These are phyloP conservation scores for Mycogone perniciosa DNA, from an alignment of 2,329 filamentous ascomycete species.

Conservation along the genomic window DNA sequence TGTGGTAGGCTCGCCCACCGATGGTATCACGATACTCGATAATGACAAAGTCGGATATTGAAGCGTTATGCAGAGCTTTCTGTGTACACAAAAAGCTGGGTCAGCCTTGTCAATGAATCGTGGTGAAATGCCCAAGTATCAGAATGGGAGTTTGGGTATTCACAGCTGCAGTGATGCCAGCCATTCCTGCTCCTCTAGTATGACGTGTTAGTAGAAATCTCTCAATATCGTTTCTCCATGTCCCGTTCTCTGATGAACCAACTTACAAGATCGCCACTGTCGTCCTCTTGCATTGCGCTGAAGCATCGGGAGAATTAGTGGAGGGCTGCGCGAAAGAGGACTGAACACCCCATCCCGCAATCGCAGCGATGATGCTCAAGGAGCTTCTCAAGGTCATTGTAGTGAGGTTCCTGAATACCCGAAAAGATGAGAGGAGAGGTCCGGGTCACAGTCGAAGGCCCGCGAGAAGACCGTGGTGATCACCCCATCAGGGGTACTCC, in stretches of 20 bases:
- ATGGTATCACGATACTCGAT: constrained; percentile 57
- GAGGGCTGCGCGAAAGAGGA: too few relatives aligned
- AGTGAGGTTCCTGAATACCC: too few relatives aligned
- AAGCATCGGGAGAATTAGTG: too few relatives aligned
- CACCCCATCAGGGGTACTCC: too few relatives aligned
- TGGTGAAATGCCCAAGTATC: too few relatives aligned
- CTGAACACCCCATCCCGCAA: too few relatives aligned
- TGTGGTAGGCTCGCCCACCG: constrained; percentile 55
- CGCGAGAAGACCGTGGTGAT: too few relatives aligned
- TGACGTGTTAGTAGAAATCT: background rate
- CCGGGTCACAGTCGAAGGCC: too few relatives aligned
- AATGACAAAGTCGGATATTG: constrained; percentile 57
- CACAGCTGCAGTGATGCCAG: constrained; percentile 55
- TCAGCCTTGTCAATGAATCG: background rate
- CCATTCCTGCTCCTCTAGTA: constrained; percentile 48
- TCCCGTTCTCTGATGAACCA: background rate
- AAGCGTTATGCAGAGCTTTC: constrained; percentile 55
- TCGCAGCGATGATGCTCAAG: too few relatives aligned
- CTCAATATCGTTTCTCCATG: background rate
- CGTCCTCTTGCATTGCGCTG: too few relatives aligned
- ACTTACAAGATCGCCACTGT: background rate
- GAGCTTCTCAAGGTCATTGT: too few relatives aligned
- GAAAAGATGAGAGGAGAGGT: too few relatives aligned
- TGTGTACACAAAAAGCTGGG: background rate
- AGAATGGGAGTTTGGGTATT: background rate